Evolutionary conservation across 768 basidiomycete genomes (phyloP).

Genomic region (Phylloporus scabripes): DNA sequence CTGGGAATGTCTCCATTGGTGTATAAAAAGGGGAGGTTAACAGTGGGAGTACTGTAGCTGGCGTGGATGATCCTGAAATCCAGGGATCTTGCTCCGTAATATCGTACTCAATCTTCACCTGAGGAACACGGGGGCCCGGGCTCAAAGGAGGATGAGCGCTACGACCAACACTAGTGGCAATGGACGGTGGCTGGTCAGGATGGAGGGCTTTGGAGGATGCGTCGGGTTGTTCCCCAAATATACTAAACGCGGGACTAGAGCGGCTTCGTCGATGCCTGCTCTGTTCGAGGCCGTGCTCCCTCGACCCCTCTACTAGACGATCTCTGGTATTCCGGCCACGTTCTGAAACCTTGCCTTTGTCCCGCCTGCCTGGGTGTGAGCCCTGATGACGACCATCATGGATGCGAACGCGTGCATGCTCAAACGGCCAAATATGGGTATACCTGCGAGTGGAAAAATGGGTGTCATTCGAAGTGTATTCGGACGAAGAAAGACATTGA

Average conservation of each 20-base stretch:
- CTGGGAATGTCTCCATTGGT: constrained; percentile 20
- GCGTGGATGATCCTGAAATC: constrained; percentile 20
- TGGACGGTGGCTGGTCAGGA: constrained; percentile 5
- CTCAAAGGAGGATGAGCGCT: not conserved
- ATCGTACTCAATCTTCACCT: constrained; percentile 22
- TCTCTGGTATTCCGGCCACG: constrained; percentile 13
- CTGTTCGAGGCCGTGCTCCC: constrained; percentile 2
- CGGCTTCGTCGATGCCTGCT: constrained; percentile 16
- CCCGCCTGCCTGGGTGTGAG: constrained; percentile 23
- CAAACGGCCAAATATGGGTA: constrained; percentile 96
- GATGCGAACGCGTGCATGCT: constrained; percentile 85
- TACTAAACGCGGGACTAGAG: constrained; percentile 16
- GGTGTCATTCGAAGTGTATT: not conserved
- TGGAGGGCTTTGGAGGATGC: constrained; percentile 6
- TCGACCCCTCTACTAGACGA: constrained; percentile 1
- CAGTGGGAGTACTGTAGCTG: constrained; percentile 19
- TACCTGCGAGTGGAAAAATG: constrained; percentile 47
- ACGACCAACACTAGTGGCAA: not conserved
- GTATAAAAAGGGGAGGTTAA: constrained; percentile 25
- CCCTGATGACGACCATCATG: constrained; percentile 33
- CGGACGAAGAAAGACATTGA: not conserved
- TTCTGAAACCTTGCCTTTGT: constrained; percentile 16
- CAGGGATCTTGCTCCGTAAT: constrained; percentile 15
- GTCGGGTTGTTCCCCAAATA: not conserved
- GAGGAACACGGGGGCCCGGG: constrained; percentile 10